Percentiles rank a stretch among this genome's conserved stretches.
phyloP scores from a whole-genome alignment of 2,329 filamentous ascomycete genomes.

The Claviceps pazoutovae region DNA sequence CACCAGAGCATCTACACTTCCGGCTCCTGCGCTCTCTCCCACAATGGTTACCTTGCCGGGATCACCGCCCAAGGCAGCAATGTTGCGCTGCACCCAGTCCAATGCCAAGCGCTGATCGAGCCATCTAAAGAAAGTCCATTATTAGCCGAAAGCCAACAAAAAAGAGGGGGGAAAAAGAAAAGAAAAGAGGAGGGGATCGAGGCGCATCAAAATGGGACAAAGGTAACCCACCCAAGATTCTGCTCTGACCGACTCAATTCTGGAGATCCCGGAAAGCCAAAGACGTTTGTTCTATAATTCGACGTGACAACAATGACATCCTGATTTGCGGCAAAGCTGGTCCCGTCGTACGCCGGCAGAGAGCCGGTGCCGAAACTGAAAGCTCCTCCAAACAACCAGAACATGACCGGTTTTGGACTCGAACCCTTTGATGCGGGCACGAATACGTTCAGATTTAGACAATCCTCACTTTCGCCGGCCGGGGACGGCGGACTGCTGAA shows the following conservation, averaged over 20 bases:
- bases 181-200: not conserved
- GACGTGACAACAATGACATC: conserved; percentile 1
- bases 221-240: conserved; percentile 1
- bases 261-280: conserved; percentile 4
- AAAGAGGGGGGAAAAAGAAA: not conserved
- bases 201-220: not conserved
- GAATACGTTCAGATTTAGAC: not conserved
- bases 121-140: not conserved
- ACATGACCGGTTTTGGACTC: not conserved
- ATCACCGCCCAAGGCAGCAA: conserved; percentile 48
- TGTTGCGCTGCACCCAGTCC: conserved; percentile 47
- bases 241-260: not conserved
- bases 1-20: conserved; percentile 29
- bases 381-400: conserved; percentile 2
- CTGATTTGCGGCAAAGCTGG: conserved; percentile 2
- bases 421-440: not conserved
- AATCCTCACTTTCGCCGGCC: not conserved
- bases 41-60: conserved; percentile 45
- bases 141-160: too few relatives aligned
- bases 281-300: conserved; percentile 2
- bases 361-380: conserved; percentile 1
- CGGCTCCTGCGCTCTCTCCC: conserved; percentile 40
- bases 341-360: not conserved
- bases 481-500: not conserved
- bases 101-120: conserved; percentile 41